These are phyloP conservation scores for Rauvolfia tetraphylla DNA, from an alignment of 257 asterid species.

Conservation along the genomic window DNA sequence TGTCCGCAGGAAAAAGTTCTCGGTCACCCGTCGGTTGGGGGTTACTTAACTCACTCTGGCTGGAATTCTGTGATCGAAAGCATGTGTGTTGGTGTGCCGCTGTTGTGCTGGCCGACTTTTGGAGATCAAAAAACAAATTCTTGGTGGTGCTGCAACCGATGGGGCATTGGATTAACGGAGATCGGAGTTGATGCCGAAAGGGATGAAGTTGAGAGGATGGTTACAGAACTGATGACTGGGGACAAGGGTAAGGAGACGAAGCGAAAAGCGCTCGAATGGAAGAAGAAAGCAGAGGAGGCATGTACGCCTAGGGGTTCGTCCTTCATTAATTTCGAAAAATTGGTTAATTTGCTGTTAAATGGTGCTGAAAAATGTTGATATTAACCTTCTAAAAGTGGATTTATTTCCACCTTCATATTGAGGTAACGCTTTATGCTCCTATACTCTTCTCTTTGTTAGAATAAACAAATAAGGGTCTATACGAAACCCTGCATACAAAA, in stretches of 20 bases:
- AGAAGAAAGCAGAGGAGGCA: slow-evolving; percentile 21
- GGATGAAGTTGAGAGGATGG: slow-evolving; percentile 10
- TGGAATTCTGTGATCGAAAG: slow-evolving; percentile 30
- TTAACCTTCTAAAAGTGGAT: too few relatives aligned
- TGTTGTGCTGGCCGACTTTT: slow-evolving; percentile 29
- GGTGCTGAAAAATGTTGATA: too few relatives aligned
- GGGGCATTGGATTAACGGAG: slow-evolving; percentile 28
- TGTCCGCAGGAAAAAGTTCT: slow-evolving; percentile 27
- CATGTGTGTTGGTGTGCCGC: slow-evolving; percentile 24
- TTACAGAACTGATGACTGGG: slow-evolving; percentile 25
- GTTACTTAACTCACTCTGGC: slow-evolving; percentile 29
- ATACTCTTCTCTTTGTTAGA: too few relatives aligned
- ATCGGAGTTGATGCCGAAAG: slow-evolving; percentile 22
- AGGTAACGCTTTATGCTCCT: too few relatives aligned
- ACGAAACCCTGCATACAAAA: too few relatives aligned
- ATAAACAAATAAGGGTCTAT: too few relatives aligned
- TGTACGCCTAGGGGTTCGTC: slow-evolving; percentile 10
- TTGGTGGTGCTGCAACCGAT: slow-evolving; percentile 18
- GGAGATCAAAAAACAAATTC: slow-evolving; percentile 27
- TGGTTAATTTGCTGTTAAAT: slow-evolving; percentile 17
- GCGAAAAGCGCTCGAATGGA: slow-evolving; percentile 14
- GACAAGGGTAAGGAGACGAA: slow-evolving; percentile 23
- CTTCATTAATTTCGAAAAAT: slow-evolving; percentile 20
- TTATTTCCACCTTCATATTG: too few relatives aligned
- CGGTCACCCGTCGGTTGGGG: slow-evolving; percentile 23